Evolutionary conservation across 257 asterid species (phyloP).

Genomic region (Misopates orontium): DNA sequence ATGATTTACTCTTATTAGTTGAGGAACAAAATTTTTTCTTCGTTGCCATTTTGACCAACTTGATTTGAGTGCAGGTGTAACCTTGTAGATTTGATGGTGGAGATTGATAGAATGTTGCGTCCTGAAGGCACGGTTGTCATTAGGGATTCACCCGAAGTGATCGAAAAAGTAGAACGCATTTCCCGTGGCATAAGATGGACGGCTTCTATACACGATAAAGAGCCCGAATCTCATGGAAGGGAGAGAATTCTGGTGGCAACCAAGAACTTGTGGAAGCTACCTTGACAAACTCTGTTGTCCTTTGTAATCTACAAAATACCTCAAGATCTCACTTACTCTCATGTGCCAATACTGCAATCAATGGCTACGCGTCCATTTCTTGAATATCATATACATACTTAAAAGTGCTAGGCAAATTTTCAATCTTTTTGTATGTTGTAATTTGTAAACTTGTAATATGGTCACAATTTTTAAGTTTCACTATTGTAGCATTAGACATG

Average conservation of each 20-base stretch:
- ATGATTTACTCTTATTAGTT: too few relatives aligned
- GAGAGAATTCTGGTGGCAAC: constrained; percentile 83
- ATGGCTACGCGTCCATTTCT: not conserved
- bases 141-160: constrained; percentile 83
- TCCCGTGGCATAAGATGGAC: constrained; percentile 80
- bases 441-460: constrained; percentile 20
- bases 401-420: constrained; percentile 1
- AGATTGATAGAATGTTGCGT: constrained; percentile 86
- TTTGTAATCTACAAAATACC: constrained; percentile 26
- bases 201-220: constrained; percentile 59
- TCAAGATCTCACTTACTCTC: not conserved
- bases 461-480: constrained; percentile 18
- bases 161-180: constrained; percentile 58
- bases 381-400: not conserved
- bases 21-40: not conserved
- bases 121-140: constrained; percentile 86
- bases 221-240: constrained; percentile 70
- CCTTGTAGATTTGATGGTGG: constrained; percentile 89
- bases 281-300: constrained; percentile 26
- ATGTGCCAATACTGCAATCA: not conserved
- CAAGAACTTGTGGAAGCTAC: constrained; percentile 66
- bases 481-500: constrained; percentile 29
- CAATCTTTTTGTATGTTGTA: constrained; percentile 20
- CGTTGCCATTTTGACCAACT: not conserved
- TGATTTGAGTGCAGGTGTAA: constrained; percentile 64